Percentiles rank a stretch among this genome's conserved stretches.
phyloP scores from a whole-genome alignment of 2,329 filamentous ascomycete genomes.

The Aureobasidium sp. region DNA sequence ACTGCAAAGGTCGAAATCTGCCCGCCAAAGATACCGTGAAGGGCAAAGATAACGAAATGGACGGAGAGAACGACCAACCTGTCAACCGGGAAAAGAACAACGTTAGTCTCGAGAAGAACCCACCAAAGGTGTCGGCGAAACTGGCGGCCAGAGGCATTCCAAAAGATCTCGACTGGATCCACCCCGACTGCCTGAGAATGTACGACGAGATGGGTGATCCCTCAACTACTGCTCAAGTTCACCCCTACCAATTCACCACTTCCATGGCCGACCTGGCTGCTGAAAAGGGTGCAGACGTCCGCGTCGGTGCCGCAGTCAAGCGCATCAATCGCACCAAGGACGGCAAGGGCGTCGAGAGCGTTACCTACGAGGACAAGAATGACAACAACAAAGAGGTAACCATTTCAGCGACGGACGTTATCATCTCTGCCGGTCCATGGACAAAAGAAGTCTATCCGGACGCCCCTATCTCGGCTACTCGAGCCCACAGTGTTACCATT shows the following conservation, averaged over 20 bases:
- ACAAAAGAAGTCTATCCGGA: conserved; percentile 43
- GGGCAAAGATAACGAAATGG: conserved; percentile 22
- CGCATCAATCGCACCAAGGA: conserved; percentile 47
- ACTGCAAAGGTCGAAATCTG: conserved; percentile 30
- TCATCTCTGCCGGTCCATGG: conserved; percentile 56
- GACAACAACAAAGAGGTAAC: conserved; percentile 37
- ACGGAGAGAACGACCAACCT: conserved; percentile 23
- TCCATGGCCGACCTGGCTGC: conserved; percentile 68
- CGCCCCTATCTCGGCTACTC: conserved; percentile 50
- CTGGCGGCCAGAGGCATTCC: conserved; percentile 57
- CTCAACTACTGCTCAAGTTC: conserved; percentile 81
- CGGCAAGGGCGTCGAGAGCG: conserved; percentile 45
- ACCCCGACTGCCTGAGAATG: conserved; percentile 52
- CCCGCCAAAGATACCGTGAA: conserved; percentile 21
- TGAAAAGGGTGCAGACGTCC: conserved; percentile 49
- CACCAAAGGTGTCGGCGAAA: conserved; percentile 40
- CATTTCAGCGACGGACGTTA: conserved; percentile 47
- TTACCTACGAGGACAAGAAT: conserved; percentile 53
- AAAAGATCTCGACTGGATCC: conserved; percentile 75
- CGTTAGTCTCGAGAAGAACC: conserved; percentile 48
- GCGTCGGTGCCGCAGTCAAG: conserved; percentile 56
- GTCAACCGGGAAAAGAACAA: conserved; percentile 26
- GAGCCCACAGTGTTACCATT: conserved; percentile 56
- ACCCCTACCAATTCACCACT: conserved; percentile 84
- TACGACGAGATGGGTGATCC: conserved; percentile 81